A percentile compares a stretch with the other conserved stretches of the same genome.
Evolutionary conservation across 805 yeast genomes (phyloP).

Genomic region (Ogataea nitratoaversa): DNA sequence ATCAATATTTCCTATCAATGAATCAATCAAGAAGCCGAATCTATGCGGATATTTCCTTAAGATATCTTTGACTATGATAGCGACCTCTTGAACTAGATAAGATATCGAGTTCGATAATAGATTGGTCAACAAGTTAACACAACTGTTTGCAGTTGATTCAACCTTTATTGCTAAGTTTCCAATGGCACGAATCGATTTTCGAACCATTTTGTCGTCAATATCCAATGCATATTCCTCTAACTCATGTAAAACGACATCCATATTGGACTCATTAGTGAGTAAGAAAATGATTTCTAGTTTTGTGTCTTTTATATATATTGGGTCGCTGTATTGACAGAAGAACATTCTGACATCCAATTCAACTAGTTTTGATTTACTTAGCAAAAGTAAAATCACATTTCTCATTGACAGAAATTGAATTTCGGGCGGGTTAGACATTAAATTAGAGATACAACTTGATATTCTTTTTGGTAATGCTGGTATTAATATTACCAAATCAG

Average conservation of each 20-base stretch:
- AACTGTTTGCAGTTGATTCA: constrained; percentile 53
- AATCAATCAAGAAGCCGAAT: constrained; percentile 42
- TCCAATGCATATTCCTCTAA: constrained; percentile 84
- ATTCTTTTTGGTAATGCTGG: constrained; percentile 53
- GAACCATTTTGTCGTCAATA: constrained; percentile 78
- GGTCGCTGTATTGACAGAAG: constrained; percentile 81
- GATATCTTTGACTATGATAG: constrained; percentile 71
- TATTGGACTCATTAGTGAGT: constrained; percentile 63
- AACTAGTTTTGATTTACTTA: constrained; percentile 59
- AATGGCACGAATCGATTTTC: constrained; percentile 83
- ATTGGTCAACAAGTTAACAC: constrained; percentile 59
- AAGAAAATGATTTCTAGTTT: constrained; percentile 83
- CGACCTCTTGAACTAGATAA: constrained; percentile 75
- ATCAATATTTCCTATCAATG: constrained; percentile 42
- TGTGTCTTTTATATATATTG: constrained; percentile 83
- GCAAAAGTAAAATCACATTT: constrained; percentile 69
- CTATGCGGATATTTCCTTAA: constrained; percentile 68
- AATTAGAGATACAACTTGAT: constrained; percentile 63
- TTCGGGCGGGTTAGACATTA: constrained; percentile 75
- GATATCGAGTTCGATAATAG: constrained; percentile 62
- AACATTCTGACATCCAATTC: constrained; percentile 71
- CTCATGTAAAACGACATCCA: constrained; percentile 63
- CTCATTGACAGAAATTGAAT: constrained; percentile 78
- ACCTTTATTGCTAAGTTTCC: constrained; percentile 85
- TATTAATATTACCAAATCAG: constrained; percentile 48